Conservation (phyloP, 2,329 filamentous ascomycete genomes). For the Pseudogymnoascus sp. region DNA sequence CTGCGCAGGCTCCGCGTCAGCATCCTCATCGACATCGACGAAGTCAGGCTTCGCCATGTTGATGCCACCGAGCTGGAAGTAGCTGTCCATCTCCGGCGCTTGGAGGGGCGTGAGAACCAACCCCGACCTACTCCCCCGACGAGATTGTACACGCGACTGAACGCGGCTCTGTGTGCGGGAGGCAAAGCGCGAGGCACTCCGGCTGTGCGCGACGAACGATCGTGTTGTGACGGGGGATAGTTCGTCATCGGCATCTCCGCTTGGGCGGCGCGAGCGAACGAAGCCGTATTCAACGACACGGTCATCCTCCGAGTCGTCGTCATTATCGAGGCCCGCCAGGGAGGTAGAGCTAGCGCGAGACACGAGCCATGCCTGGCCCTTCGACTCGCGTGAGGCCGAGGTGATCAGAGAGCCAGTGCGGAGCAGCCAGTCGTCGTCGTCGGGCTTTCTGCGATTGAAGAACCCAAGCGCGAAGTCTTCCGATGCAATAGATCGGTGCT, state of each 20-base stretch:
- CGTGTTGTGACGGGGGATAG: slow-evolving; percentile 26
- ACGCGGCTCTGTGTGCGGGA: slow-evolving; percentile 26
- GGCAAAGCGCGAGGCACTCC: slow-evolving; percentile 37
- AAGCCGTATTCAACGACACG: slow-evolving; percentile 46
- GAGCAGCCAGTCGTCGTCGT: slow-evolving; percentile 59
- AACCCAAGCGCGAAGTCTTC: slow-evolving; percentile 18
- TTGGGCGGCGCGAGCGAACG: slow-evolving; percentile 32
- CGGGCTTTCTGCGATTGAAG: slow-evolving; percentile 17
- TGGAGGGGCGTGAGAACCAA: slow-evolving; percentile 37
- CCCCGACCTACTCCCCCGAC: slow-evolving; percentile 23
- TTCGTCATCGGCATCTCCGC: slow-evolving; percentile 31
- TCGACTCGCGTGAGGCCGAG: slow-evolving; percentile 56
- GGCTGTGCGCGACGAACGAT: slow-evolving; percentile 36
- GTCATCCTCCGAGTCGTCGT: slow-evolving; percentile 46
- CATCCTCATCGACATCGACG: slow-evolving; percentile 52
- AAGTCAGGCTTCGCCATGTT: slow-evolving; percentile 46
- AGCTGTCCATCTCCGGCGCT: slow-evolving; percentile 39
- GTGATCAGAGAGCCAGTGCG: slow-evolving; percentile 56
- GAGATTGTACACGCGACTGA: slow-evolving; percentile 37
- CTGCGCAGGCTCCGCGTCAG: slow-evolving; percentile 43
- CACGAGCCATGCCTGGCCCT: slow-evolving; percentile 63
- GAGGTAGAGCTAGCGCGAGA: slow-evolving; percentile 59
- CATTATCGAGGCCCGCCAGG: slow-evolving; percentile 45
- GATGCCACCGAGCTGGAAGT: slow-evolving; percentile 29
- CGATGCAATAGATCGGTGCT: slow-evolving; percentile 19